Conservation (phyloP, 352 stramenopile genomes). For the Pythium diclinum region DNA sequence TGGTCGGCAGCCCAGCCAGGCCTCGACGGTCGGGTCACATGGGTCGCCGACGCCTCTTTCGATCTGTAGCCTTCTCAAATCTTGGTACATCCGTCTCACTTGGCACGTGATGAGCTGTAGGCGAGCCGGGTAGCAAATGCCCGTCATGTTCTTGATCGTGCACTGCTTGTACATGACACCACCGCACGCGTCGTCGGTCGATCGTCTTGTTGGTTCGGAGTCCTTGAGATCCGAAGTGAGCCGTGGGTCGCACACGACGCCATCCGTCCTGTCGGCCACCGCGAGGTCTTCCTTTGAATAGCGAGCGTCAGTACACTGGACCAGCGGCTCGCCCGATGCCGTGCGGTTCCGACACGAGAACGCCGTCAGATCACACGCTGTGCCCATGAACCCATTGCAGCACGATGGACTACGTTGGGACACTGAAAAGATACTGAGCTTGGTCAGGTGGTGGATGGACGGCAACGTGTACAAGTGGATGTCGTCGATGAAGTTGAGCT, state of each 20-base stretch:
- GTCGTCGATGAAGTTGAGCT: slow-evolving; percentile 4
- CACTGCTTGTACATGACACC: slow-evolving; percentile 24
- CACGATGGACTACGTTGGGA: slow-evolving; percentile 1
- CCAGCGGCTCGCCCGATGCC: background rate
- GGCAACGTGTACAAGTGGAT: background rate
- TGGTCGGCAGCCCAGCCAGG: slow-evolving; percentile 14
- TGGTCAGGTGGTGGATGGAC: no score
- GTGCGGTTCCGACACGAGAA: slow-evolving; percentile 15
- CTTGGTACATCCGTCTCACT: background rate
- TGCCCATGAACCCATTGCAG: slow-evolving; percentile 21
- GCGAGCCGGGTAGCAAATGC: slow-evolving; percentile 17
- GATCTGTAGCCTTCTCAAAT: slow-evolving; percentile 18
- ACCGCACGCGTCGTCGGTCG: slow-evolving; percentile 13
- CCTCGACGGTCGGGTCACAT: slow-evolving; percentile 16
- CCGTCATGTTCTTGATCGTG: background rate
- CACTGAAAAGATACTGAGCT: background rate
- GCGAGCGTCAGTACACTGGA: background rate
- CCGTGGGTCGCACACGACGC: background rate
- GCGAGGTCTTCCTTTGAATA: background rate
- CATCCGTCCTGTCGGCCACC: background rate
- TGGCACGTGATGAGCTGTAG: slow-evolving; percentile 17
- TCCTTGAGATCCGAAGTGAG: slow-evolving; percentile 16
- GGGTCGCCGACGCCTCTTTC: slow-evolving; percentile 9
- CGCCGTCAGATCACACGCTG: background rate
- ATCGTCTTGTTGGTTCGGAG: background rate